Base-by-base conservation (phyloP, 345 rosid species). In the Triadica sebifera region DNA sequence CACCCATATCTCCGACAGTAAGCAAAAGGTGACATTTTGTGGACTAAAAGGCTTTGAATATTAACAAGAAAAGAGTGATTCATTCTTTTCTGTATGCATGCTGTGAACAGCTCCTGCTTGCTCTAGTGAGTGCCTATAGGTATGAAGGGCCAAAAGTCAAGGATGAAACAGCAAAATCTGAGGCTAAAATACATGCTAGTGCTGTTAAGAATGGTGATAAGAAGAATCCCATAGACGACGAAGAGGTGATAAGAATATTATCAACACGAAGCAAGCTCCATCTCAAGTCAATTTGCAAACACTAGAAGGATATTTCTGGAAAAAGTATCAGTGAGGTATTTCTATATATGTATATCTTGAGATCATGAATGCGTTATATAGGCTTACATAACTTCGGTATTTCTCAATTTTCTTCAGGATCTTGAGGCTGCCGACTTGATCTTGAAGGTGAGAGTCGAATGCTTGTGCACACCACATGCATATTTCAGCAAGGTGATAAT, bases 101-200 rank as follows among this genome's bases (percentile, higher is more conserved):
- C 0, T 13, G 17, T 66, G 73, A 73, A 53, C 90, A 91, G 99
- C 85, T 95, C 17, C 83, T 95, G 84, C 92, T 91, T 70, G 97
- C 88, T 29, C 92, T 93, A 24, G 97, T 91, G 75, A 88, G 98
- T 79, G 96, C 99, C 50, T 95, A 91, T 45, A 86, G 99, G 81
- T 95, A 91, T 62, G 97, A 93, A 84, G 99, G 99, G 20, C 47
- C 79, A 3, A 85, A 73, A 57, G 81, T 89, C 13, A 89, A 89
- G 53, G 90, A 85, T 0, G 91, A 90, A 43, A 47, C 67, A 0
- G 92, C 84, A 12, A 93, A 91, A 87, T 82, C 87, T 0, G 98
- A 93, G 25, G 94, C 97, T 12, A 83, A 89, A 81, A 22, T 66
- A 60, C 75, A 93, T 61, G 80, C 74, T 9, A 63, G 72, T 12